Conservation (phyloP, 2,329 filamentous ascomycete species). For the Helminthosporium solani region DNA sequence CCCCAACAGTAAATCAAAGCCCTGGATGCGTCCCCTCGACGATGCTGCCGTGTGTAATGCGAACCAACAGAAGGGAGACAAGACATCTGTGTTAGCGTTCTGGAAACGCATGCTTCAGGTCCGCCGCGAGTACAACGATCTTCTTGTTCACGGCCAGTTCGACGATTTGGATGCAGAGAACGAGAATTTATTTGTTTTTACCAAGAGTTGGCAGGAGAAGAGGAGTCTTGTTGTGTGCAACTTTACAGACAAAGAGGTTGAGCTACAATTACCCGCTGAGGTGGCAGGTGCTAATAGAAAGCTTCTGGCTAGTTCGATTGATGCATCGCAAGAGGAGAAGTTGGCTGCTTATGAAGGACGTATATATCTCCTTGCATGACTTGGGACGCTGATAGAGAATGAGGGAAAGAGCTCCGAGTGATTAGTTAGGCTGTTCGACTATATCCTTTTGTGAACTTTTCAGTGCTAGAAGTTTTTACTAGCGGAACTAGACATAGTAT, state of each 20-base stretch:
- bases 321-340: constrained; percentile 14
- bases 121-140: constrained; percentile 57
- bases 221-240: constrained; percentile 37
- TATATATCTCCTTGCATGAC: constrained; percentile 25
- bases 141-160: constrained; percentile 64
- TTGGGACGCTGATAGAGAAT: not conserved
- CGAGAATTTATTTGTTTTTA: constrained; percentile 58
- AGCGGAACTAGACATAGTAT: too few relatives aligned
- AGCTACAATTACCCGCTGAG: constrained; percentile 36
- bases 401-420: not conserved
- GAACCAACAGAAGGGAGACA: constrained; percentile 49
- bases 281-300: constrained; percentile 33
- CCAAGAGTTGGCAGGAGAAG: constrained; percentile 33
- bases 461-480: too few relatives aligned
- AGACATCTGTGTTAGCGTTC: constrained; percentile 57
- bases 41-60: constrained; percentile 59
- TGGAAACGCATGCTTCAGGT: constrained; percentile 59
- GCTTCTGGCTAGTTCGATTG: constrained; percentile 25
- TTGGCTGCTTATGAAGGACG: constrained; percentile 33
- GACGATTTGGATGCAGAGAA: constrained; percentile 52
- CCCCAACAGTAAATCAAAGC: constrained; percentile 48
- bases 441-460: too few relatives aligned
- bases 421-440: not conserved
- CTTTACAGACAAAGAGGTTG: constrained; percentile 33
- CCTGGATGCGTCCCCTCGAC: constrained; percentile 63